Evolutionary conservation across 2,329 filamentous ascomycete species (phyloP).

Genomic region (Ceratocystis cubensis): DNA sequence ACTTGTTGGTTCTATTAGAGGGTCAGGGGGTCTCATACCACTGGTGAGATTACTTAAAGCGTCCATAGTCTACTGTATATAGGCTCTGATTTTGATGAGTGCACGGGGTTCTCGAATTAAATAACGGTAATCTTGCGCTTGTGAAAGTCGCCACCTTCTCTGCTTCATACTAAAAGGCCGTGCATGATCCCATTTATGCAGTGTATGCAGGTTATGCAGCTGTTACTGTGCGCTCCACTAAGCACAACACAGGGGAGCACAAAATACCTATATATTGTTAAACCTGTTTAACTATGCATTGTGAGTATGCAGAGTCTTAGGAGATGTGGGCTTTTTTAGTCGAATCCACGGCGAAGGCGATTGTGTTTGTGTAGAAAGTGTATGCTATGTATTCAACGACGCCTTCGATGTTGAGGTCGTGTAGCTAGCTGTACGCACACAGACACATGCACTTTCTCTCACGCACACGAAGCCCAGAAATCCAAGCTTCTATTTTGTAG

Average conservation of each 20-base stretch:
- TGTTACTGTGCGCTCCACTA: background rate
- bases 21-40: background rate
- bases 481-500: too few relatives aligned
- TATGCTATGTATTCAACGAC: background rate
- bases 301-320: background rate
- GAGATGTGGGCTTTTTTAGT: background rate
- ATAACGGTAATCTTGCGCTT: too few relatives aligned
- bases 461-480: too few relatives aligned
- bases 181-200: slow-evolving; percentile 6
- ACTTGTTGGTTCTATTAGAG: background rate
- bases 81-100: too few relatives aligned
- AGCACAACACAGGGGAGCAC: background rate
- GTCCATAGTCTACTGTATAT: background rate
- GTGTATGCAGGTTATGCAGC: background rate
- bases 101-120: too few relatives aligned
- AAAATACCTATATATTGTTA: background rate
- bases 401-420: background rate
- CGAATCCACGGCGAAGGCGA: background rate
- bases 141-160: background rate
- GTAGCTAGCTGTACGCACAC: too few relatives aligned
- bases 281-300: background rate
- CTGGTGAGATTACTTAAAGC: background rate
- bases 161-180: background rate
- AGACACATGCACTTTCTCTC: background rate
- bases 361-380: background rate